phyloP scores from a whole-genome alignment of 352 stramenopile species.

The Albugo laibachii region DNA sequence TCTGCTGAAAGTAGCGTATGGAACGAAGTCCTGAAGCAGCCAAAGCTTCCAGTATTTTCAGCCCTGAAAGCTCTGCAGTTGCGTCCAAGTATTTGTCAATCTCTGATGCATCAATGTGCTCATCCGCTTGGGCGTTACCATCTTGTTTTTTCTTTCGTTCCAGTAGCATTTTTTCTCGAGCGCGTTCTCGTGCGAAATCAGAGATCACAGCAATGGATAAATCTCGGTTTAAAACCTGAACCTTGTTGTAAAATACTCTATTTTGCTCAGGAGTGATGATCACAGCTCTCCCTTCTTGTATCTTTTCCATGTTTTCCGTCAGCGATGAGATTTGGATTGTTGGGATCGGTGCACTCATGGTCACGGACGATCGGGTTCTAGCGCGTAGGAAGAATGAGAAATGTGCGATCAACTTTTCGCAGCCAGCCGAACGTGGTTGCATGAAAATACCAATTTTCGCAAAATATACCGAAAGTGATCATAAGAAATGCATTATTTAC shows the following conservation, averaged over 20 bases:
- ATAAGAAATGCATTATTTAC: conserved; percentile 11
- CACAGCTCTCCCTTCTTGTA: conserved; percentile 76
- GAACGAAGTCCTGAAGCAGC: conserved; percentile 95
- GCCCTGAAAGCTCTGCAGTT: conserved; percentile 61
- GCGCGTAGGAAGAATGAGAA: too few species aligned
- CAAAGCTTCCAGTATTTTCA: conserved; percentile 96
- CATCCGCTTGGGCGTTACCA: conserved; percentile 11
- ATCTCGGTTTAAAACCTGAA: conserved; percentile 97
- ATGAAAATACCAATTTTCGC: too few species aligned
- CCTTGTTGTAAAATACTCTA: conserved; percentile 87
- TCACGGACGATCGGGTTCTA: too few species aligned
- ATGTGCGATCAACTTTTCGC: too few species aligned
- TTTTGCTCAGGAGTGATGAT: conserved; percentile 83
- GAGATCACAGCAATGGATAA: conserved; percentile 96
- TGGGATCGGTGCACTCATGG: too few species aligned
- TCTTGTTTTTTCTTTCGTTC: conserved; percentile 29
- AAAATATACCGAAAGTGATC: too few species aligned
- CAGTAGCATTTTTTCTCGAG: conserved; percentile 14
- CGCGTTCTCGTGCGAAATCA: conserved; percentile 86
- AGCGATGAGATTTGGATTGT: too few species aligned
- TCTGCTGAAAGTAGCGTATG: conserved; percentile 98
- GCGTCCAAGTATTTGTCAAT: conserved; percentile 42
- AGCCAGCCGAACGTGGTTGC: too few species aligned
- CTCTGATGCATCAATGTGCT: conserved; percentile 29
- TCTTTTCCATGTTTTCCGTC: conserved; percentile 22